Conservation (phyloP, 208 protist genomes). For the Blechomonas ayalai region DNA sequence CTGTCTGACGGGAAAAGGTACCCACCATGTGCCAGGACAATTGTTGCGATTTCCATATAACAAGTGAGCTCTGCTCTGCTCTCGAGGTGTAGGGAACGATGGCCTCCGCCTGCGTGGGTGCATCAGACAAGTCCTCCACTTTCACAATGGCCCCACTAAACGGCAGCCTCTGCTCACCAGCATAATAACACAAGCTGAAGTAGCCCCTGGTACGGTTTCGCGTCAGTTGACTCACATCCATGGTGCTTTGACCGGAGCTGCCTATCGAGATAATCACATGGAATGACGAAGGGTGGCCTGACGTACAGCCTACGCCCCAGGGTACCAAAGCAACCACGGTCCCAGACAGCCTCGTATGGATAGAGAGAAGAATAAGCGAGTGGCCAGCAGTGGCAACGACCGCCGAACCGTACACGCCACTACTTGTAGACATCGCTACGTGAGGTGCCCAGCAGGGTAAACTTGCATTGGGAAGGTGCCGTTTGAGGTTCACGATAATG, state of each 20-base stretch:
- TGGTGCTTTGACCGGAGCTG: conserved; percentile 8
- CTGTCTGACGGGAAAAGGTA: conserved; percentile 19
- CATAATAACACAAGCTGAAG: conserved; percentile 32
- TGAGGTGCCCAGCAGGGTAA: conserved; percentile 18
- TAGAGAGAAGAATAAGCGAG: conserved; percentile 20
- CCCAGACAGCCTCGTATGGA: conserved; percentile 17
- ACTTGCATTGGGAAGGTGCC: conserved; percentile 22
- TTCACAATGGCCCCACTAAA: conserved; percentile 24
- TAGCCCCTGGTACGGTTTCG: conserved; percentile 20
- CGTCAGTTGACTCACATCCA: conserved; percentile 33
- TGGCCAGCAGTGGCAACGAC: conserved; percentile 31
- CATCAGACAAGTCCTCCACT: conserved; percentile 6
- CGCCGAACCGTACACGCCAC: conserved; percentile 22
- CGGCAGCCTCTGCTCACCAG: conserved; percentile 12
- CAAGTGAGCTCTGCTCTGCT: conserved; percentile 16
- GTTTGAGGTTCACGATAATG: conserved; percentile 23
- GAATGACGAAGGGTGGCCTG: conserved; percentile 7
- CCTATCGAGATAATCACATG: not conserved
- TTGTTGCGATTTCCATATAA: conserved; percentile 49
- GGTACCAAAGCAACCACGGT: conserved; percentile 34
- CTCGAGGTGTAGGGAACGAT: conserved; percentile 23
- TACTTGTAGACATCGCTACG: conserved; percentile 26
- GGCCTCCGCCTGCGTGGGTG: conserved; percentile 18
- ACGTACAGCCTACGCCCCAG: conserved; percentile 25
- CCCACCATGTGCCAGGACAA: conserved; percentile 40